phyloP scores from a whole-genome alignment of 2,329 filamentous ascomycete species.

The Aspergillus luchuensis region DNA sequence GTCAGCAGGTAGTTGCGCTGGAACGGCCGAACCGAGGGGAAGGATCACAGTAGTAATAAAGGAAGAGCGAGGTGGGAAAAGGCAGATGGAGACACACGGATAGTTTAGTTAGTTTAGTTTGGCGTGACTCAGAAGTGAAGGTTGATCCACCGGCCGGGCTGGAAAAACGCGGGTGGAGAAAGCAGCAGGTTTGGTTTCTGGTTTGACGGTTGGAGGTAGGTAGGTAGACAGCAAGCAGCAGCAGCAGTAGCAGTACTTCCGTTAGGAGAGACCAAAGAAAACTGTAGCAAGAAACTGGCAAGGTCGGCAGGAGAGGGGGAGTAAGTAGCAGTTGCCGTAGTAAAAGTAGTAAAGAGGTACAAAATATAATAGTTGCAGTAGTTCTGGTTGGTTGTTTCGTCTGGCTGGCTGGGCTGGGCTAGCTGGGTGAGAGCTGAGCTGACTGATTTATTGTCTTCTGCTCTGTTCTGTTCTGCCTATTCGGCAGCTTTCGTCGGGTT shows the following conservation, averaged over 20 bases:
- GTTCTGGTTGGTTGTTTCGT: background rate
- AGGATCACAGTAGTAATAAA: conserved; percentile 9
- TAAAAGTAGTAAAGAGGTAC: background rate
- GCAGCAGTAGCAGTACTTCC: too few species aligned
- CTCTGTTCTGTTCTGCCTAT: background rate
- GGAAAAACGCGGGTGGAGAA: conserved; percentile 6
- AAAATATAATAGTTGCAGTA: background rate
- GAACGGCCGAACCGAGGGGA: conserved; percentile 8
- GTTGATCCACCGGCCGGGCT: conserved; percentile 8
- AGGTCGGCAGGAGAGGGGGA: too few species aligned
- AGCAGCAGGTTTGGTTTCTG: conserved; percentile 3
- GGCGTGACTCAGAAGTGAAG: background rate
- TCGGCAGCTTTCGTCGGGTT: background rate
- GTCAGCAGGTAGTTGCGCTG: conserved; percentile 7
- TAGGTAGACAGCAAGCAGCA: background rate
- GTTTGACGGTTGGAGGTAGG: background rate
- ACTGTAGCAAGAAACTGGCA: too few species aligned
- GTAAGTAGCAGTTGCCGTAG: too few species aligned
- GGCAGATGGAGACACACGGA: conserved; percentile 8
- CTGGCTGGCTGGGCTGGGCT: background rate
- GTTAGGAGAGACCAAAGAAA: too few species aligned
- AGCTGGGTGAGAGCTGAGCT: background rate
- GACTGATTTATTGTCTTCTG: background rate
- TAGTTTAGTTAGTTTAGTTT: background rate
- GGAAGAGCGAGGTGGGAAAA: conserved; percentile 1